Evolutionary conservation across 2,329 filamentous ascomycete genomes (phyloP).

Genomic region (Dothidotthia symphoricarpi): DNA sequence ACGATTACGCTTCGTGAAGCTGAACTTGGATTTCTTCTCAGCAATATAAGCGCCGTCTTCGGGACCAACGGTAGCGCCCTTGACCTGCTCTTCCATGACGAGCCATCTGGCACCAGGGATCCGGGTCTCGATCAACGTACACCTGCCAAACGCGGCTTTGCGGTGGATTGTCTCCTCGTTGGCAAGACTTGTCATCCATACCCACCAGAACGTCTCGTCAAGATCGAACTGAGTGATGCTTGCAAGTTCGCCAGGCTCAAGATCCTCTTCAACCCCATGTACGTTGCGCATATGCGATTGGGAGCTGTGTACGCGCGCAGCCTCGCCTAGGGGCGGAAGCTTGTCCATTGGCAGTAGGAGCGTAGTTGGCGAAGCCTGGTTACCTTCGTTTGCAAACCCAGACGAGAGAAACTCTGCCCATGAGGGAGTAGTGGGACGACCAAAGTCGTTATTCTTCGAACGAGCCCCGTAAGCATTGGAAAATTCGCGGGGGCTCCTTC

Average conservation of each 20-base stretch:
- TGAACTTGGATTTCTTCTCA: constrained; percentile 93
- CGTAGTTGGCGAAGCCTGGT: constrained; percentile 61
- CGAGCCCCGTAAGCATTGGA: constrained; percentile 66
- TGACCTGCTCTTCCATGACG: constrained; percentile 93
- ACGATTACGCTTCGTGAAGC: constrained; percentile 71
- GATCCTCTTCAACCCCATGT: constrained; percentile 66
- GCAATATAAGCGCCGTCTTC: constrained; percentile 85
- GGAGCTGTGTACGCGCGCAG: constrained; percentile 72
- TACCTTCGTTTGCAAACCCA: constrained; percentile 78
- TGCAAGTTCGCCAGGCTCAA: constrained; percentile 91
- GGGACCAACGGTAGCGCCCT: constrained; percentile 82
- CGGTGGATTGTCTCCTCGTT: constrained; percentile 81
- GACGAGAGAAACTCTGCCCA: constrained; percentile 98
- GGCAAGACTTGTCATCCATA: constrained; percentile 96
- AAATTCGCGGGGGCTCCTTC: constrained; percentile 64
- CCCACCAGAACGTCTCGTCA: constrained; percentile 99
- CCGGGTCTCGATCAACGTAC: constrained; percentile 84
- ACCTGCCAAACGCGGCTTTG: constrained; percentile 92
- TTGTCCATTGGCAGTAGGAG: constrained; percentile 89
- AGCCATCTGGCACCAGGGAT: constrained; percentile 84
- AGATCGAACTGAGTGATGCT: constrained; percentile 84
- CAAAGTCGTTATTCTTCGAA: constrained; percentile 65
- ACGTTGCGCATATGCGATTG: constrained; percentile 69
- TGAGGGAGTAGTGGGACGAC: constrained; percentile 87
- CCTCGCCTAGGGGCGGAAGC: constrained; percentile 75